phyloP scores from a whole-genome alignment of 106 monocot genomes.

The Narthecium ossifragum region DNA sequence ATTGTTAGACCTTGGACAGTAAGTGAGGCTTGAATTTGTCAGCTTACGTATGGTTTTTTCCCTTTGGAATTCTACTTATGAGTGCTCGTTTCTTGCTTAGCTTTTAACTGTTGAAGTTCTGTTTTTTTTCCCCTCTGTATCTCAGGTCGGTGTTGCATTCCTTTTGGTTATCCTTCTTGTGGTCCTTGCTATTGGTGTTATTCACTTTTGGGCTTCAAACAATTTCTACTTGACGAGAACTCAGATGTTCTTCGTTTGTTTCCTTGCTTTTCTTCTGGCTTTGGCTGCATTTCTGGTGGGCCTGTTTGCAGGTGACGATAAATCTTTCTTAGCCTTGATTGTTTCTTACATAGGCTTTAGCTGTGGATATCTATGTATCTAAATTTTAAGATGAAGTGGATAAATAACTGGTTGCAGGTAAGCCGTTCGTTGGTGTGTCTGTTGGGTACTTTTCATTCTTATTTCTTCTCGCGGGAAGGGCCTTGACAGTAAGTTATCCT shows the following conservation, averaged over 20 bases:
- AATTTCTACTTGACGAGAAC: conserved; percentile 89
- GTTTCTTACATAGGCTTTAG: neutral
- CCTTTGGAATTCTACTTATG: neutral
- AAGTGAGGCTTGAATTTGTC: conserved; percentile 16
- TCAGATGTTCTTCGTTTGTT: conserved; percentile 82
- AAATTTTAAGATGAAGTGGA: neutral
- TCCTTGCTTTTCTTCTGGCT: conserved; percentile 81
- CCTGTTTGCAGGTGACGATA: conserved; percentile 64
- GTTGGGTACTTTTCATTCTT: conserved; percentile 96
- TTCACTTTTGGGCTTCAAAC: conserved; percentile 91
- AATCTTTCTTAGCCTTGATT: neutral
- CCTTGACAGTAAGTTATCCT: conserved; percentile 71
- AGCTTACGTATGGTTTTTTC: neutral
- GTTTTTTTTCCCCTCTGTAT: no score
- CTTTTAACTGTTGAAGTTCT: no score
- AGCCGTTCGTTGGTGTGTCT: conserved; percentile 93
- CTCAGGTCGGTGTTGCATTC: conserved; percentile 86
- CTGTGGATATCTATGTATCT: no score
- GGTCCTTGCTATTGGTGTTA: conserved; percentile 74
- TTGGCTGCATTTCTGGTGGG: conserved; percentile 92
- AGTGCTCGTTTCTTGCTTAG: no score
- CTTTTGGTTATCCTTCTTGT: conserved; percentile 79
- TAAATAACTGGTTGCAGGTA: conserved; percentile 30
- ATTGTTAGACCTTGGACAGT: conserved; percentile 95
- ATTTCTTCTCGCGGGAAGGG: conserved; percentile 90